Base-by-base conservation (phyloP, 1,139 yeast species). In the Hanseniaspora uvarum region DNA sequence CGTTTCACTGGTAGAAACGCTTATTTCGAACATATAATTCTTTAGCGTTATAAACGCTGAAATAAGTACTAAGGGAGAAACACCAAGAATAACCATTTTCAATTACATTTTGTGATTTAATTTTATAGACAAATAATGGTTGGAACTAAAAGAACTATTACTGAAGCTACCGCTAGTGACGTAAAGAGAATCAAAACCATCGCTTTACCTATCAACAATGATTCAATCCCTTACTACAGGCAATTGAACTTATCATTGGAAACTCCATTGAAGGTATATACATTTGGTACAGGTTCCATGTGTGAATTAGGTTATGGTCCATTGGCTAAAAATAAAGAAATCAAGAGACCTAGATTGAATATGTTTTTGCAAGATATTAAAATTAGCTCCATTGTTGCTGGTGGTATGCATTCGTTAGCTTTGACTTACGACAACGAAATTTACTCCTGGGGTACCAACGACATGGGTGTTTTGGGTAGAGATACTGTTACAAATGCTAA, bases 381-480 rank as follows among this genome's bases (percentile, higher is more conserved):
- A 3, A 79, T 89, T 52, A 94, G 87, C 19, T 92, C 86, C 60
- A 73, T 92, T 63, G 88, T 95, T 1, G 95, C 80, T 24, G 98
- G 99, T 45, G 99, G 98, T 51, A 92, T 94, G 83, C 99, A 92
- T 65, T 79, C 85, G 0, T 68, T 94, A 45, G 96, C 94, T 0
- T 70, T 92, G 54, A 96, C 88, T 64, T 69, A 78, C 37, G 70
- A 76, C 26, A 87, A 86, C 60, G 73, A 78, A 55, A 68, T 92
- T 8, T 89, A 96, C 96, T 85, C 96, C 2, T 92, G 99, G 99
- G 99, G 99, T 56, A 84, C 86, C 54, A 94, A 92, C 63, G 99
- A 92, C 64, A 82, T 87, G 58, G 89, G 84, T 38, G 96, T 86
- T 1, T 73, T 92, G 53, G 98, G 97, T n/a, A 80, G 99, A 67